Evolutionary conservation across 495 filamentous ascomycete species (phyloP).

Genomic region (Aspergillus diversus): DNA sequence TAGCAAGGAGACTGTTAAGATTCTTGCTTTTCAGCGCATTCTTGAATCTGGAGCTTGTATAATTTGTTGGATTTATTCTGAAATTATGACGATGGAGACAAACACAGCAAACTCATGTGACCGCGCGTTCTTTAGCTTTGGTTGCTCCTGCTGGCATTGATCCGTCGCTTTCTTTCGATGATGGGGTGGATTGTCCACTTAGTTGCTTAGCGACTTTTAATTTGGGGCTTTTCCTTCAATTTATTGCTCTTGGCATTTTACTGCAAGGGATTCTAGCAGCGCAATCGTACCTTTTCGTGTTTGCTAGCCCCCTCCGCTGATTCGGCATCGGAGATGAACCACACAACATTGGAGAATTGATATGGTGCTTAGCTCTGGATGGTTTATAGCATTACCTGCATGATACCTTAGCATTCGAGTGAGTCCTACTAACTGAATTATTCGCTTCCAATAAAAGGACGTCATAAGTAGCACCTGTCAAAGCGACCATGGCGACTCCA

Average conservation of each 20-base stretch:
- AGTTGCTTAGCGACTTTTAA: constrained; percentile 3
- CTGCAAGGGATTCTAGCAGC: background rate
- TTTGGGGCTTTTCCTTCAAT: background rate
- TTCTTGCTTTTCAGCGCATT: too few species aligned
- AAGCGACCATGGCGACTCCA: constrained; percentile 46
- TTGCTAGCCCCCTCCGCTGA: background rate
- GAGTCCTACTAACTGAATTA: background rate
- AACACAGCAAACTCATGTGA: constrained; percentile 43
- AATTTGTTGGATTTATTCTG: too few species aligned
- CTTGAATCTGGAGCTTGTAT: too few species aligned
- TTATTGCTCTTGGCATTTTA: background rate
- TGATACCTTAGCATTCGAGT: constrained; percentile 15
- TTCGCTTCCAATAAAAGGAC: background rate
- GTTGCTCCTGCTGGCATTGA: background rate
- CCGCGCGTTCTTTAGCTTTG: constrained; percentile 20
- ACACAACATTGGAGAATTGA: background rate
- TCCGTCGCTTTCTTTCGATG: background rate
- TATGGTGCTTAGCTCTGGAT: background rate
- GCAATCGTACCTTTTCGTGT: background rate
- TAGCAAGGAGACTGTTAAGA: too few species aligned
- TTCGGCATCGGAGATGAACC: background rate
- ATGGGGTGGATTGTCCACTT: background rate
- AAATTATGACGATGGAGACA: constrained; percentile 32
- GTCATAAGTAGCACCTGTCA: background rate
- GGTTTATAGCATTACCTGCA: background rate